Conservation (phyloP, 2,329 filamentous ascomycete species). For the Colletotrichum godetiae region DNA sequence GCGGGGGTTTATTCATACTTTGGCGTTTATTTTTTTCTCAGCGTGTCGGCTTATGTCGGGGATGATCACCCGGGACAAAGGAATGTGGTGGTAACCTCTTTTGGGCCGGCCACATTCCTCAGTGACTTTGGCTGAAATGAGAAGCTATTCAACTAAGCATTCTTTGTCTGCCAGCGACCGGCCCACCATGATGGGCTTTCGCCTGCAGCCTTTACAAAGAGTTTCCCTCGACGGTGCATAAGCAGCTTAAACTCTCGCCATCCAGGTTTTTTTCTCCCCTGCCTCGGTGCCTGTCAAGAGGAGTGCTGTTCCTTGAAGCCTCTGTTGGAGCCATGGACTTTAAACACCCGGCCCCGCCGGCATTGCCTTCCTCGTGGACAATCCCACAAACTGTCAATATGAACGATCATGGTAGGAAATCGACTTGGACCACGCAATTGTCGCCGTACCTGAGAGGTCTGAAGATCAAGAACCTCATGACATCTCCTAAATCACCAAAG, state of each 20-base stretch:
- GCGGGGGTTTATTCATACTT: slow-evolving; percentile 32
- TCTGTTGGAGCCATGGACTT: slow-evolving; percentile 30
- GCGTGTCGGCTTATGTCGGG: slow-evolving; percentile 11
- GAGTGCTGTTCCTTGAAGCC: background rate
- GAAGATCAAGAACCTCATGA: slow-evolving; percentile 25
- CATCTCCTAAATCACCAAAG: slow-evolving; percentile 15
- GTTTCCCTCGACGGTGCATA: slow-evolving; percentile 31
- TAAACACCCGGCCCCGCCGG: slow-evolving; percentile 29
- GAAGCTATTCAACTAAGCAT: slow-evolving; percentile 25
- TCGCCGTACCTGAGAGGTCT: slow-evolving; percentile 27
- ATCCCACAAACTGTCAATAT: slow-evolving; percentile 33
- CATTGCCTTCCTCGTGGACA: slow-evolving; percentile 25
- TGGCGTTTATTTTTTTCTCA: slow-evolving; percentile 16
- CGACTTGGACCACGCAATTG: slow-evolving; percentile 29
- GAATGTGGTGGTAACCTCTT: slow-evolving; percentile 33
- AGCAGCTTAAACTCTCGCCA: slow-evolving; percentile 21
- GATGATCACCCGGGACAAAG: slow-evolving; percentile 34
- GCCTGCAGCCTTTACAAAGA: slow-evolving; percentile 32
- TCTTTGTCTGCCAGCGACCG: slow-evolving; percentile 32
- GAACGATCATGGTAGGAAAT: slow-evolving; percentile 32
- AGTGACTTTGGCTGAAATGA: slow-evolving; percentile 35
- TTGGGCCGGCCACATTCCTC: slow-evolving; percentile 31
- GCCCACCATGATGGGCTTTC: slow-evolving; percentile 31
- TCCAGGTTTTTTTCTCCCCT: background rate
- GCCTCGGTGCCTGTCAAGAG: background rate